Conservation (phyloP, 352 stramenopile species). For the Globisporangium iwayamae region DNA sequence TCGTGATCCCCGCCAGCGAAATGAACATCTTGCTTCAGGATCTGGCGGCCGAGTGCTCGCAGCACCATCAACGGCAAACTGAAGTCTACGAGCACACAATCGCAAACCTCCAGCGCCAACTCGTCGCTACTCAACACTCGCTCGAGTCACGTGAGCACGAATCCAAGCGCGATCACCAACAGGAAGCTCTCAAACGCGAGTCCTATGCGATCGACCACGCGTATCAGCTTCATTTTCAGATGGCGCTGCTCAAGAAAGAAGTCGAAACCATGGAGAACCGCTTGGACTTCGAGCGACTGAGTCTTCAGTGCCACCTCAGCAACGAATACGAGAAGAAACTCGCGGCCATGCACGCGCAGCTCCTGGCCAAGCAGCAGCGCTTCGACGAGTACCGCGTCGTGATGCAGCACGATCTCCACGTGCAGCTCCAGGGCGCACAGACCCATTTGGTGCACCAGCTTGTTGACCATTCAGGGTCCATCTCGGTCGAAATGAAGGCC, state of each 20-base stretch:
- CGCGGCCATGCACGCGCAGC: constrained; percentile 39
- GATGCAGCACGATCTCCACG: constrained; percentile 61
- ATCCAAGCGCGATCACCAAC: constrained; percentile 7
- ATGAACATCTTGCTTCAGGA: constrained; percentile 18
- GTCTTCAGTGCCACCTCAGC: constrained; percentile 40
- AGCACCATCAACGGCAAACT: background rate
- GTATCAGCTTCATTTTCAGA: constrained; percentile 42
- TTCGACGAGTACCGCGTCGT: constrained; percentile 59
- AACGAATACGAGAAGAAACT: constrained; percentile 61
- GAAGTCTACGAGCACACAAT: background rate
- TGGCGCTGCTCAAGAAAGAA: constrained; percentile 31
- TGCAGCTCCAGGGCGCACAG: constrained; percentile 52
- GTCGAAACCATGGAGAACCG: constrained; percentile 23
- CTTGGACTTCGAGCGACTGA: constrained; percentile 35
- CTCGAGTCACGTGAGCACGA: background rate
- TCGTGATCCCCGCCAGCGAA: constrained; percentile 19
- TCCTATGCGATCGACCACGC: constrained; percentile 37
- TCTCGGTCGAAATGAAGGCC: constrained; percentile 55
- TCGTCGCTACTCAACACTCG: background rate
- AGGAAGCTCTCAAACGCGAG: constrained; percentile 39
- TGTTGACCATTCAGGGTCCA: constrained; percentile 45
- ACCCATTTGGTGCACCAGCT: constrained; percentile 53
- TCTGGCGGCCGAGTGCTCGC: constrained; percentile 6
- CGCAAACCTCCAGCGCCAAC: constrained; percentile 1
- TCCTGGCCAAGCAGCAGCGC: constrained; percentile 53